Base-by-base conservation (phyloP, 2,329 filamentous ascomycete species). In the Zymoseptoria crescenta region DNA sequence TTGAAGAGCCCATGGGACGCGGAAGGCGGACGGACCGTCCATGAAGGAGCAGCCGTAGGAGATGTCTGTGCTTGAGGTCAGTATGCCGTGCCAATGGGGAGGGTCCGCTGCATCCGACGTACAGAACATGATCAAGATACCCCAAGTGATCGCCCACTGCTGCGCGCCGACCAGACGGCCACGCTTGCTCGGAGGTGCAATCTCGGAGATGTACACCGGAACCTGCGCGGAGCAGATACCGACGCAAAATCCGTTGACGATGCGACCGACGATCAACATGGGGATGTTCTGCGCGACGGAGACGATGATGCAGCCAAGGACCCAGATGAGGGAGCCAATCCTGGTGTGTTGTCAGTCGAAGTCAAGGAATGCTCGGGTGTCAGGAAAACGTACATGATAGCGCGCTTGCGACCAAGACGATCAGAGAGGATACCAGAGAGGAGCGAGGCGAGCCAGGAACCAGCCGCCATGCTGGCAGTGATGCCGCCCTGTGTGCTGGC, bases 211-310 rank as follows among this genome's bases (percentile, higher is more conserved):
- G 68, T 88, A 88, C 30, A 88, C 84, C 3, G 85, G 84, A 1
- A 87, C 87, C 66, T 89, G 84, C 7, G 84, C 83, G 45, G 83
- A 86, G 64, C 84, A 84, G 65, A 91, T 89, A 61, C 88, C 89
- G 57, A 91, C 86, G 58, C 85, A 85, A 64, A 91, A 68, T 49
- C 88, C 88, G 63, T 87, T 86, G 71, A 91, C 83, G 62, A 87
- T 75, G 62, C 89, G 84, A 2, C 88, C 88, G 2, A 81, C 81
- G 60, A 88, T 83, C 19, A 92, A 80, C 86, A 91, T 89, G 28
- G 76, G 80, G 49, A 91, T 82, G 68, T 85, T 84, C 66, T 87
- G 81, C 1, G 87, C 72, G 1, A 85, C 82, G 54, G 81, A 82
- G 67, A 86, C 81, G 58, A 90, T 81, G 59, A 81, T 78, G 29